phyloP scores from a whole-genome alignment of 139 green algal genomes.

The Asterochloris sp. region DNA sequence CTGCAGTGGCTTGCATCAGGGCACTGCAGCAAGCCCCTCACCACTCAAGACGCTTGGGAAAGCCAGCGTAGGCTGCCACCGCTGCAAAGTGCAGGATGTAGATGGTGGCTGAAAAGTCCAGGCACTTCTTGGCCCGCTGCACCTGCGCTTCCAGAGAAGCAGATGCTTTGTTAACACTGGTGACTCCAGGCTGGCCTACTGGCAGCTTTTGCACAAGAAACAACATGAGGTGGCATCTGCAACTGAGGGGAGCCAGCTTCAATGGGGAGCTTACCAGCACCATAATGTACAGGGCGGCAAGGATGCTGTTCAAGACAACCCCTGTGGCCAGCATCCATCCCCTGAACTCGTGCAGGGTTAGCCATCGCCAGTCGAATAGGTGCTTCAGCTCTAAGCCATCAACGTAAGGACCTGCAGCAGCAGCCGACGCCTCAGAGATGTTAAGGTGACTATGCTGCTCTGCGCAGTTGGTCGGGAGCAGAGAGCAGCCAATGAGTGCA shows the following conservation, averaged over 20 bases:
- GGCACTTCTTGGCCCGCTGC: conserved; percentile 92
- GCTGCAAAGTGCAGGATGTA: conserved; percentile 79
- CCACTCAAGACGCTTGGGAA: conserved; percentile 68
- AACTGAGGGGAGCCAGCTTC: not conserved
- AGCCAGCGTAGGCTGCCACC: conserved; percentile 48
- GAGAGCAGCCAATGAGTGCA: not conserved
- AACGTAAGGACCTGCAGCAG: conserved; percentile 50
- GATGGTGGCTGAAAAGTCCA: conserved; percentile 86
- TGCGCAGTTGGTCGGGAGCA: not conserved
- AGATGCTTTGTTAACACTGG: not conserved
- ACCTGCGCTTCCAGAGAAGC: conserved; percentile 45
- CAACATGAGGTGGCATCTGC: not conserved
- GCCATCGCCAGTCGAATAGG: conserved; percentile 57
- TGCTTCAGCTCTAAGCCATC: conserved; percentile 42
- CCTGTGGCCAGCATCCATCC: conserved; percentile 54
- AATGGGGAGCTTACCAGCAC: conserved; percentile 44
- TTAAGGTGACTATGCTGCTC: not conserved
- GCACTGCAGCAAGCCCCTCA: conserved; percentile 29
- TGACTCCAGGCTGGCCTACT: not conserved
- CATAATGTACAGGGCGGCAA: conserved; percentile 42
- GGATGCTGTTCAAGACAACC: conserved; percentile 49
- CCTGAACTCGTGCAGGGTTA: conserved; percentile 45
- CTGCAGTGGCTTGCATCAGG: not conserved
- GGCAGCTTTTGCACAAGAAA: not conserved
- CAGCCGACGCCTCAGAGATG: not conserved